Evolutionary conservation across 345 rosid species (phyloP), one percentile per base, ranked within the genome.

Genomic region (Nephelium lappaceum): DNA sequence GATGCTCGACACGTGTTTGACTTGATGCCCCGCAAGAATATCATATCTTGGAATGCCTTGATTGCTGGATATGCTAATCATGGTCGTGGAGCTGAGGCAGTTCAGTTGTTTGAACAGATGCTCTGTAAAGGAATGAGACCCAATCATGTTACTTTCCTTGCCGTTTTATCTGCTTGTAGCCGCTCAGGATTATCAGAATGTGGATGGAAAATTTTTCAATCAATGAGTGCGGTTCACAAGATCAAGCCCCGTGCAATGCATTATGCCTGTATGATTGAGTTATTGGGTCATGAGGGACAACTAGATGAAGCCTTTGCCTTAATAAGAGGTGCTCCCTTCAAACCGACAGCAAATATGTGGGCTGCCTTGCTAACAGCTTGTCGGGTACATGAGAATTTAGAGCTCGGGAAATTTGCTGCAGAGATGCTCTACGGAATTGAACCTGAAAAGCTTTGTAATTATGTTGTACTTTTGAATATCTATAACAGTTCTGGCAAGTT

Each of bases 201-300:
- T 12, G 97, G 98, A 11, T 93, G 97, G 98, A 93, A 90, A 23
- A 83, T 95, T 80, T 95, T 89, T 72, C 84, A 81, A 55, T 89
- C 96, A 39, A 95, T 93, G 97, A 81, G 68, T 47, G 83, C 84
- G 67, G 93, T 86, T 69, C 86, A 88, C 68, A 91, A 86, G 79
- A 81, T 91, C 78, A 93, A 86, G 76, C 97, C 97, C 24, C 93
- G 98, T 39, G 89, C 97, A 5, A 95, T 95, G 98, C 97, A 95
- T 71, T 93, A 81, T 64, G 84, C 97, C 0, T 89, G 95, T 72
- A 89, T 95, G 95, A 82, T 95, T 67, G 97, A 93, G 81, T 67
- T 93, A 31, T 76, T 91, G 75, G 97, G 98, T 73, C 88, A 88
- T 75, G 94, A 91, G 16, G 97, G 97, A 70, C 91, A 85, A 62